Evolutionary conservation across 1,139 yeast species (phyloP), one percentile per base, ranked within the genome.

Genomic region (Kodamaea ohmeri): DNA sequence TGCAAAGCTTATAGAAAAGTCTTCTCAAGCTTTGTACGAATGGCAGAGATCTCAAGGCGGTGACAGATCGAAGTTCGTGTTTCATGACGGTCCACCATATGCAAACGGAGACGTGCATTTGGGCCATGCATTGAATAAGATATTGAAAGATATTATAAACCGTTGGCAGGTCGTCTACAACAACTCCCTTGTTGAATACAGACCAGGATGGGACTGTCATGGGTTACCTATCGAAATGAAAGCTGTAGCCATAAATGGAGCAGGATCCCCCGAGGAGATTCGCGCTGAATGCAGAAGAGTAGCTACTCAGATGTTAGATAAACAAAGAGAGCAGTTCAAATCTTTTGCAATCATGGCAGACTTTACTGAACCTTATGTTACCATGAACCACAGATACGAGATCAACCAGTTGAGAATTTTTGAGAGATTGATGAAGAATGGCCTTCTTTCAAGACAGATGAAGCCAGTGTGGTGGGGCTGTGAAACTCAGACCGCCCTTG

Each of bases 151-250:
- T 60, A 79, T 92, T 37, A 78, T 90, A 39, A 79, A 79, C 47
- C 67, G 99, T 37, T 82, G 70, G 50, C 80, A 87, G 52, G 63
- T 90, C 29, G 60, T 83, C 34, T 50, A 58, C 44, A 61, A 68
- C 32, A 84, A 89, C 17, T 73, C 77, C 44, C 69, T 70, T 33
- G 77, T 92, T 4, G 67, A 73, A 39, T 92, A 87, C 54, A 72
- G 73, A 33, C 97, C 97, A 0, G 99, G 99, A 1, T 92, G 98
- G 97, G 99, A 92, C 58, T 92, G 98, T 55, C 99, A 92, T 63
- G 99, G 99, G 0, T 66, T 92, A 24, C 99, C 99, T 1, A 92
- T 92, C 45, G 99, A 92, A 59, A 69, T 87, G 58, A 88, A 88
- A 50, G 95, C 95, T 24, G 25, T 33, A 12, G 34, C 32, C 19